Conservation (phyloP, 345 rosid genomes). For the Turritis glabra region DNA sequence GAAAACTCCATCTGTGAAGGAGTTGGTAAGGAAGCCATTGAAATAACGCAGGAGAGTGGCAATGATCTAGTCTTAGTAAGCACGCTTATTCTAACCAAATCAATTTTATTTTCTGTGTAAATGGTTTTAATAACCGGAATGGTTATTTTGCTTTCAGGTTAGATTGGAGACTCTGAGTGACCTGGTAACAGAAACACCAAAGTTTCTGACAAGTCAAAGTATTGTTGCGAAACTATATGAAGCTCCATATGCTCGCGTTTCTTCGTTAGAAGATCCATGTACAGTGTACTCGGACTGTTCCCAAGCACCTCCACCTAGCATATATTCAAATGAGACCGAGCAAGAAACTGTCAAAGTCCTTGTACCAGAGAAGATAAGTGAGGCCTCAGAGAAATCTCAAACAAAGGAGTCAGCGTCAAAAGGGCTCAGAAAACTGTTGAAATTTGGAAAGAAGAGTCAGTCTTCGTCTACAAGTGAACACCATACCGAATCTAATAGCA, state of each 20-base stretch:
- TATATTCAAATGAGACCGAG: constrained; percentile 36
- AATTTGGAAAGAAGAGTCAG: constrained; percentile 74
- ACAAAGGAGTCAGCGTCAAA: constrained; percentile 60
- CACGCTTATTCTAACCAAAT: constrained; percentile 8
- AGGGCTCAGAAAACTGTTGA: constrained; percentile 70
- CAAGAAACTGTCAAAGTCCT: constrained; percentile 49
- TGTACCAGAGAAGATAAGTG: constrained; percentile 60
- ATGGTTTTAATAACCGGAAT: background rate
- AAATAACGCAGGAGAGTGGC: constrained; percentile 41
- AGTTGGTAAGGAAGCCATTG: constrained; percentile 41
- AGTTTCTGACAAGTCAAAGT: constrained; percentile 40
- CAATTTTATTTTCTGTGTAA: background rate
- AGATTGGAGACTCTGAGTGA: constrained; percentile 41
- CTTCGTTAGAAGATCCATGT: constrained; percentile 74
- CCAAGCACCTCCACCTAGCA: constrained; percentile 53
- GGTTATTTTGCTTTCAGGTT: constrained; percentile 46
- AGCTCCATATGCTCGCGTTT: constrained; percentile 75
- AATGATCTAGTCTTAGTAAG: constrained; percentile 48
- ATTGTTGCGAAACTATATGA: constrained; percentile 56
- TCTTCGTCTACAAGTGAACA: constrained; percentile 51
- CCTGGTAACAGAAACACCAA: constrained; percentile 46
- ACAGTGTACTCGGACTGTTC: constrained; percentile 55
- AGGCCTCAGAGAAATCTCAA: constrained; percentile 57
- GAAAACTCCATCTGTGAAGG: constrained; percentile 39
- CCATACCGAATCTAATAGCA: constrained; percentile 42